A percentile compares a stretch with the other conserved stretches of the same genome.
phyloP scores from a whole-genome alignment of 2,329 filamentous ascomycete genomes.

The Fusarium goolgardi region DNA sequence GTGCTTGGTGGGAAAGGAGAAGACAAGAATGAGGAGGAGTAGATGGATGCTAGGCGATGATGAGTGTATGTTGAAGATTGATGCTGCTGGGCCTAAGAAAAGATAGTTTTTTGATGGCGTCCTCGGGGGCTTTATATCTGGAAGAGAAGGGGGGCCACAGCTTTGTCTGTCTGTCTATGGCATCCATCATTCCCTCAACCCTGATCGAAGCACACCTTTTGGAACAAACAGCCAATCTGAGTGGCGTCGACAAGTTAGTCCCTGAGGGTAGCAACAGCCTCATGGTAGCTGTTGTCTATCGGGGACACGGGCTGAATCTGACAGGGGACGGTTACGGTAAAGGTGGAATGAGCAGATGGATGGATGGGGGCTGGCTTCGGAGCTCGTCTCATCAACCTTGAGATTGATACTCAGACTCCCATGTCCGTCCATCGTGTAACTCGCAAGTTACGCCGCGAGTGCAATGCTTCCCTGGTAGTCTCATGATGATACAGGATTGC shows the following conservation, averaged over 20 bases:
- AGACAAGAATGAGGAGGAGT: neutral
- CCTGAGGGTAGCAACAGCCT: constrained; percentile 26
- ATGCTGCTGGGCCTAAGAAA: constrained; percentile 5
- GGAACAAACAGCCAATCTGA: neutral
- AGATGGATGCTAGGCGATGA: neutral
- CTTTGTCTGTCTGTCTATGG: neutral
- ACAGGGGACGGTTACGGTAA: neutral
- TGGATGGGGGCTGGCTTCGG: constrained; percentile 3
- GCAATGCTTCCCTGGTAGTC: constrained; percentile 12
- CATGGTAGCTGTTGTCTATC: neutral
- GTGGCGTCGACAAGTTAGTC: constrained; percentile 22
- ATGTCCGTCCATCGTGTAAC: constrained; percentile 19
- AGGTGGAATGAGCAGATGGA: constrained; percentile 4
- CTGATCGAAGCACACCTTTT: constrained; percentile 27
- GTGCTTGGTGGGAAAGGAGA: neutral
- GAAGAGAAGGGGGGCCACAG: neutral
- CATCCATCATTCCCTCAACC: constrained; percentile 19
- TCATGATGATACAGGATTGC: constrained; percentile 10
- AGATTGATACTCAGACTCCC: constrained; percentile 24
- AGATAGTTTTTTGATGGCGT: constrained; percentile 18
- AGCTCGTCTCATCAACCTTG: neutral
- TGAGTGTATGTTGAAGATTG: constrained; percentile 3
- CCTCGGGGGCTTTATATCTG: constrained; percentile 33
- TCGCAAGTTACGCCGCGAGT: constrained; percentile 12
- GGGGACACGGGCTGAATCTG: neutral